Percentiles rank a stretch among this genome's conserved stretches.
Evolutionary conservation across 352 stramenopile genomes (phyloP).

Genomic region (Aphanomyces euteiches): DNA sequence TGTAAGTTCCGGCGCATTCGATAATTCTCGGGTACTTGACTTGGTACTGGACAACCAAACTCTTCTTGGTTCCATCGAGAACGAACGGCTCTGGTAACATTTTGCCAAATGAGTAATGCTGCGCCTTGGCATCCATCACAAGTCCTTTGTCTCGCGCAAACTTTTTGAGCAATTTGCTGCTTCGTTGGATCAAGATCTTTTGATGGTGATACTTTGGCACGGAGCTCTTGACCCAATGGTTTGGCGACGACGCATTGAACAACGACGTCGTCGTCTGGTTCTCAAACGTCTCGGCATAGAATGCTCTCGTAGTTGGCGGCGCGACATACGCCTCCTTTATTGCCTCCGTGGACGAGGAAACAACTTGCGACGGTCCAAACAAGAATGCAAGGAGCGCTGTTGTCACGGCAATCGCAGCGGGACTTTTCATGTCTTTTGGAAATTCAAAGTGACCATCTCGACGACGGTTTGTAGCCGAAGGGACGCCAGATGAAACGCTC

Average conservation of each 20-base stretch:
- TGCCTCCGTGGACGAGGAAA: too few species aligned
- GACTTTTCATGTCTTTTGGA: too few species aligned
- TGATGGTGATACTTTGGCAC: slow-evolving; percentile 79
- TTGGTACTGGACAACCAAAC: slow-evolving; percentile 93
- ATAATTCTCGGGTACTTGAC: slow-evolving; percentile 90
- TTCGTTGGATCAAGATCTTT: slow-evolving; percentile 59
- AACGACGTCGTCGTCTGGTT: slow-evolving; percentile 17
- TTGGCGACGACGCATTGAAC: slow-evolving; percentile 32
- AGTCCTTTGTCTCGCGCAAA: slow-evolving; percentile 57
- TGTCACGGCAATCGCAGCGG: too few species aligned
- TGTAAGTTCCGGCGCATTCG: slow-evolving; percentile 89
- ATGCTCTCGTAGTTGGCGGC: slow-evolving; percentile 17
- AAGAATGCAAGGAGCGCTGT: too few species aligned
- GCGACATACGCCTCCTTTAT: not conserved
- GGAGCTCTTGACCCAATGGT: slow-evolving; percentile 70
- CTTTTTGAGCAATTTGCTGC: slow-evolving; percentile 53
- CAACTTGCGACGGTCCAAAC: too few species aligned
- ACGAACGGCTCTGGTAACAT: slow-evolving; percentile 60
- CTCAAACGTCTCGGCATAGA: slow-evolving; percentile 29
- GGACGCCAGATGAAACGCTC: too few species aligned
- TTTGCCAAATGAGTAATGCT: slow-evolving; percentile 77
- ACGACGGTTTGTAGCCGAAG: too few species aligned
- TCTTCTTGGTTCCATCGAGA: slow-evolving; percentile 73
- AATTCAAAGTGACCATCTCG: too few species aligned
- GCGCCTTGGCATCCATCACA: slow-evolving; percentile 62